Base-by-base conservation (phyloP, 2,329 filamentous ascomycete genomes). In the Sporothrix inflata region DNA sequence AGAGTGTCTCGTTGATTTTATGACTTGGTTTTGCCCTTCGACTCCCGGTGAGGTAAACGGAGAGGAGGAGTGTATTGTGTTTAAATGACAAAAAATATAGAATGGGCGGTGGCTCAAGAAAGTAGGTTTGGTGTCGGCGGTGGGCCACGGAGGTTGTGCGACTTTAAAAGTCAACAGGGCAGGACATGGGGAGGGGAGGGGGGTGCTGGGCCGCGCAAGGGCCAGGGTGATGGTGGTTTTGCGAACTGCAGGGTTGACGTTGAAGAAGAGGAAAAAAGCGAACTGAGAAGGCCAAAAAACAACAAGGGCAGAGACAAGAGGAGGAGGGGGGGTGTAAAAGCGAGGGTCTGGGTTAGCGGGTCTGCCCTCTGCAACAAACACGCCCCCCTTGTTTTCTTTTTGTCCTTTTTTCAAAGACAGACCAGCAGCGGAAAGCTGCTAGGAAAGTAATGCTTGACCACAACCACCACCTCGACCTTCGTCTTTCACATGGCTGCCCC, bases 81-180 rank as follows among this genome's bases (percentile, higher is more conserved):
- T 14, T 24, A 7, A 19, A 24, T 24, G 8, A 14, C 19, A 14
- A 14, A 9, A 42, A 21, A 21, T 16, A 63, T 24, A 30, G 30
- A 71, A 73, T 75, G 73, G 74, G 72, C 61, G 71, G 75, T 74
- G 73, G 74, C 76, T 79, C 74, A 74, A 78, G 77, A 79, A 77
- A 79, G 76, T 68, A 70, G 70, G 68, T 77, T 77, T 77, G 76
- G 75, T 78, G 74, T 81, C 79, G 79, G 79, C 79, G 79, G 79
- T 81, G 81, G 82, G 80, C 82, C 79, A 78, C 76, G 79, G 82
- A 81, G 81, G 82, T 85, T 85, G 85, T 86, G 84, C 81, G 81
- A 85, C 84, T 85, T 82, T 80, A 79, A 79, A 80, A 80, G 79
- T 80, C 79, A 74, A 79, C 78, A 79, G 80, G 79, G 79, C 79